These are phyloP conservation scores for Rusavskia elegans DNA, from an alignment of 495 filamentous ascomycete genomes.

Conservation along the genomic window DNA sequence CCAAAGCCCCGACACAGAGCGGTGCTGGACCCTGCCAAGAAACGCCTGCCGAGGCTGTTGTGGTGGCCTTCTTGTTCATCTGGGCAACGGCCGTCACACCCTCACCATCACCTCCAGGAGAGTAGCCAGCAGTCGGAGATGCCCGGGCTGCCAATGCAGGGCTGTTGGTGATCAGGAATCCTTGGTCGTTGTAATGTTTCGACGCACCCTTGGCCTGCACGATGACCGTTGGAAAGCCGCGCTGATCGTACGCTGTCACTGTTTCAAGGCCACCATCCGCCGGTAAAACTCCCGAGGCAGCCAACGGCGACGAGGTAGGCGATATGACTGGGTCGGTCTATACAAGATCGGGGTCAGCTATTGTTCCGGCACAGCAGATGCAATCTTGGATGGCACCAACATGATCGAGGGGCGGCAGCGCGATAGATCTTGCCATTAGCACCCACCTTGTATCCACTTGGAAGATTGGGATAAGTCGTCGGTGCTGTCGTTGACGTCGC, in stretches of 20 bases:
- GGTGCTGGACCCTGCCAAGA: background rate
- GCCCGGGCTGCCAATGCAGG: conserved; percentile 4
- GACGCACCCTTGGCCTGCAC: conserved; percentile 17
- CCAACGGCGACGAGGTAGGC: conserved; percentile 30
- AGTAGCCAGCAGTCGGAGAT: conserved; percentile 1
- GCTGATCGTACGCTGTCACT: conserved; percentile 24
- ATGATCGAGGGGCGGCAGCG: conserved; percentile 27
- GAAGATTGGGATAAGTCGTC: conserved; percentile 35
- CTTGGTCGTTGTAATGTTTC: conserved; percentile 24
- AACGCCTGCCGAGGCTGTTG: background rate
- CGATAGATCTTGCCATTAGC: conserved; percentile 43
- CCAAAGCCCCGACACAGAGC: background rate
- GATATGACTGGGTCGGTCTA: conserved; percentile 25
- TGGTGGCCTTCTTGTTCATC: background rate
- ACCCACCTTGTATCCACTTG: conserved; percentile 61
- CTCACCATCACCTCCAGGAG: background rate
- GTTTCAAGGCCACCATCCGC: conserved; percentile 31
- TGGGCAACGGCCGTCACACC: background rate
- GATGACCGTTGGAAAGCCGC: conserved; percentile 26
- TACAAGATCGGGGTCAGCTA: conserved; percentile 19
- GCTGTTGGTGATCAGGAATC: conserved; percentile 23
- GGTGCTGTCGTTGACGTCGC: conserved; percentile 24
- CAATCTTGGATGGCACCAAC: conserved; percentile 28
- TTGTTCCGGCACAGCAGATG: conserved; percentile 7
- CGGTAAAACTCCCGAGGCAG: conserved; percentile 29